Base-by-base conservation (phyloP, 78 protist genomes). In the Protostelium mycophagum region DNA sequence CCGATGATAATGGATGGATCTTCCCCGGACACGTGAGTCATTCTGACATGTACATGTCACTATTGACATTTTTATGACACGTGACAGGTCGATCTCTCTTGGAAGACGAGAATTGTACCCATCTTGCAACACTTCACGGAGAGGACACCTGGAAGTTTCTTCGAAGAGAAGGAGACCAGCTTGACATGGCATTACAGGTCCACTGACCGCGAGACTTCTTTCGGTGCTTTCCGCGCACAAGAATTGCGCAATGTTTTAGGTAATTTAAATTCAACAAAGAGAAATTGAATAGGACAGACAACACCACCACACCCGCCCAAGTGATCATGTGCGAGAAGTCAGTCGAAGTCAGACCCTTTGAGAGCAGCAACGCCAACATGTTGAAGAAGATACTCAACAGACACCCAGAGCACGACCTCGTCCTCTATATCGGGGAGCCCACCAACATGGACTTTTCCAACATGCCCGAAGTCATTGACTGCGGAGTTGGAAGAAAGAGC, bases 131-230 rank as follows among this genome's bases (percentile, higher is more conserved):
- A 93, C 90, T 94, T 91, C 87, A 51, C 93, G 0, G 84, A 86
- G 9, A 73, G 94, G 38, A 94, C 96, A 38, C 90, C 90, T 0
- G 96, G 96, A 10, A 85, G 94, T 1, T 91, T 83, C 89, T 87
- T 90, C 85, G 93, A 88, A 37, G 88, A 86, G 35, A 94, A 94
- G 86, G 96, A 92, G 85, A 88, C 90, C 91, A 63, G 91, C 0
- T 86, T 94, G 51, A 85, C 91, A 0, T 94, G 94, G 95, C 95
- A 93, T 88, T 93, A 93, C 85, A 83, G 95, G 5, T 51, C 73
- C 31, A 51, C 73, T 25, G 73, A 51, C 73, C 5, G 73, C 5
- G 73, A 51, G 73, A 51, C 73, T 5, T 51, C 73, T 51, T 51
- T 51, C 73, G 73, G 73, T 51, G 73, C 5, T 25, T 51, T 51